Conservation (phyloP, 805 yeast genomes). For the Hanseniaspora occidentalis region DNA sequence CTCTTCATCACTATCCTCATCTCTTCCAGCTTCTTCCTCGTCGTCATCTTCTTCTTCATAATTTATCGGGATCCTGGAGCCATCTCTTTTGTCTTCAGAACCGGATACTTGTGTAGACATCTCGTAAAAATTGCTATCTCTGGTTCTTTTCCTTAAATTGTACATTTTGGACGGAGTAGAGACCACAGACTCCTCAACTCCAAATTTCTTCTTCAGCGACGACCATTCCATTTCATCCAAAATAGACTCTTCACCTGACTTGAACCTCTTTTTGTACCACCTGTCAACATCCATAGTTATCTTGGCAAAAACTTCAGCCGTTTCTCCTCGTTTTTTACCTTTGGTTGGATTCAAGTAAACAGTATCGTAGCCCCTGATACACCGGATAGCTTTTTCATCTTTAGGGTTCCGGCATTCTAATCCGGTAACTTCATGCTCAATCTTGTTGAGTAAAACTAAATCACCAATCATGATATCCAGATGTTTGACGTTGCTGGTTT, state of each 20-base stretch:
- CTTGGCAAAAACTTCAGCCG: neutral
- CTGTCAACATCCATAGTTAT: neutral
- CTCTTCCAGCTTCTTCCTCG: neutral
- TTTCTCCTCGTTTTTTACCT: slow-evolving; percentile 9
- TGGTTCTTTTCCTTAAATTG: slow-evolving; percentile 28
- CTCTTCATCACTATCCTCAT: too few species aligned
- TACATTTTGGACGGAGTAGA: slow-evolving; percentile 19
- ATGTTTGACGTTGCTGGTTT: slow-evolving; percentile 19
- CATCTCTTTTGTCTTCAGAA: neutral
- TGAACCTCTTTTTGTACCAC: neutral
- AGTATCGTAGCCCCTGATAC: slow-evolving; percentile 50
- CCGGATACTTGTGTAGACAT: slow-evolving; percentile 6
- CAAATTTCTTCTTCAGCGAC: neutral
- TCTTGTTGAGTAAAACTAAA: slow-evolving; percentile 26
- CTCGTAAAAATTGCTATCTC: slow-evolving; percentile 28
- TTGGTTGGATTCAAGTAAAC: slow-evolving; percentile 27
- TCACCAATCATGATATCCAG: slow-evolving; percentile 52
- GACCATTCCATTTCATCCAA: neutral
- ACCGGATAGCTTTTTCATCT: slow-evolving; percentile 26
- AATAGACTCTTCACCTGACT: neutral
- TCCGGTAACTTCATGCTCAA: slow-evolving; percentile 34
- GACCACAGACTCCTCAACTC: slow-evolving; percentile 7
- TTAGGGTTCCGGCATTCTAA: slow-evolving; percentile 20
- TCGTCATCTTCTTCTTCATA: too few species aligned
- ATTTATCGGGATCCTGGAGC: too few species aligned